phyloP scores from a whole-genome alignment of 495 filamentous ascomycete genomes.

The Sporormia fimetaria region DNA sequence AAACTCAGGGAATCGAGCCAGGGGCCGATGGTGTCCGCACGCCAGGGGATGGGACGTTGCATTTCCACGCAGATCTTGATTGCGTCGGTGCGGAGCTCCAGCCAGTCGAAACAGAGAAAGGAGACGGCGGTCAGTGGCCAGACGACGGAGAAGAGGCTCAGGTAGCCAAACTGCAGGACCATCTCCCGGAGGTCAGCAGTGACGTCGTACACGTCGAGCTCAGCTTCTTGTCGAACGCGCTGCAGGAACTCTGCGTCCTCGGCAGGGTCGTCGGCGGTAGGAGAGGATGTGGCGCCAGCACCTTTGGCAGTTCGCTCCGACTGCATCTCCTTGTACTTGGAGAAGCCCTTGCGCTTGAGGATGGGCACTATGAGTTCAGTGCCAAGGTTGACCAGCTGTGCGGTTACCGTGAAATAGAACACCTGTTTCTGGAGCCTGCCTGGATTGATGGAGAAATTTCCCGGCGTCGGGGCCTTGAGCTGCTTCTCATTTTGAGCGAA shows the following conservation, averaged over 20 bases:
- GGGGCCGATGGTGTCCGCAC: slow-evolving; percentile 86
- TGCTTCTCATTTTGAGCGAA: slow-evolving; percentile 64
- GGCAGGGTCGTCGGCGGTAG: slow-evolving; percentile 43
- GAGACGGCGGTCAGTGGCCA: slow-evolving; percentile 85
- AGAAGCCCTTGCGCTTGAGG: slow-evolving; percentile 60
- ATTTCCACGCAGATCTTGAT: slow-evolving; percentile 88
- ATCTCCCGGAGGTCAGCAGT: slow-evolving; percentile 85
- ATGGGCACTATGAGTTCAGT: slow-evolving; percentile 82
- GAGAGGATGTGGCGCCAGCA: slow-evolving; percentile 30
- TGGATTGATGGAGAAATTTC: slow-evolving; percentile 71
- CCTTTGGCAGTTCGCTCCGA: slow-evolving; percentile 43
- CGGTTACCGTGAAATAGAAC: slow-evolving; percentile 94
- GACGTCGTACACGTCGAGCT: slow-evolving; percentile 76
- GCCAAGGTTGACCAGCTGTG: slow-evolving; percentile 78
- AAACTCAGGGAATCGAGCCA: slow-evolving; percentile 85
- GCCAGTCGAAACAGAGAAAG: slow-evolving; percentile 93
- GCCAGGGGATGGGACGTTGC: slow-evolving; percentile 73
- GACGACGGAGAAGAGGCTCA: slow-evolving; percentile 84
- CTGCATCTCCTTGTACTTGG: slow-evolving; percentile 62
- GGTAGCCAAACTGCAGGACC: slow-evolving; percentile 75
- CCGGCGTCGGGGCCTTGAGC: slow-evolving; percentile 42
- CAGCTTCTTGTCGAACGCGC: slow-evolving; percentile 77
- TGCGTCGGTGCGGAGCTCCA: slow-evolving; percentile 86
- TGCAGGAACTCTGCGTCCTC: slow-evolving; percentile 69
- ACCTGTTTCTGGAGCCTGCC: slow-evolving; percentile 79